phyloP scores from a whole-genome alignment of 805 yeast genomes.

The Candida sithepensis region DNA sequence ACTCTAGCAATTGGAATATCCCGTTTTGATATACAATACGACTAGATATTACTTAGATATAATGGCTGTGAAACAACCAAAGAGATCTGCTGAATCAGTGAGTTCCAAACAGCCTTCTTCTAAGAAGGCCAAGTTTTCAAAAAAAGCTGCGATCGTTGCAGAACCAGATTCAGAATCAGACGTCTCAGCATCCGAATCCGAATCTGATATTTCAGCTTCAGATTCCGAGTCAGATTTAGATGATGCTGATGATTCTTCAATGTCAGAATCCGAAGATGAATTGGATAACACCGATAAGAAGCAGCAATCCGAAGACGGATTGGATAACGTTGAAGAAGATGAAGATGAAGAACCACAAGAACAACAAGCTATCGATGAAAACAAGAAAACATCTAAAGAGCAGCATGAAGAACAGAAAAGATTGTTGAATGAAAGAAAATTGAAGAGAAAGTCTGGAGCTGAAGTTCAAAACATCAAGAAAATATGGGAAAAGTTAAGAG shows the following conservation, averaged over 20 bases:
- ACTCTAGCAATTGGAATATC: background rate
- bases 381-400: constrained; percentile 52
- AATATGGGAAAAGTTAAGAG: constrained; percentile 89
- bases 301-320: constrained; percentile 30
- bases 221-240: constrained; percentile 11
- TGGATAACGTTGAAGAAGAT: constrained; percentile 22
- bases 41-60: too few species aligned
- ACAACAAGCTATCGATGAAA: constrained; percentile 30
- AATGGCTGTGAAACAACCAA: constrained; percentile 19
- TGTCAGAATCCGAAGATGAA: constrained; percentile 24
- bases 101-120: constrained; percentile 2
- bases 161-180: constrained; percentile 10
- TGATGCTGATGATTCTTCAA: constrained; percentile 15
- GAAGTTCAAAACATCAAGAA: constrained; percentile 82
- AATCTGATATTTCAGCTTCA: constrained; percentile 2
- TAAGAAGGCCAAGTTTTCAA: constrained; percentile 23
- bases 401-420: constrained; percentile 82
- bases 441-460: constrained; percentile 81
- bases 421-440: constrained; percentile 74
- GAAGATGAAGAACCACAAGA: constrained; percentile 27
- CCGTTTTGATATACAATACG: too few species aligned
- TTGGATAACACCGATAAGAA: constrained; percentile 30
- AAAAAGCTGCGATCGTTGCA: constrained; percentile 29
- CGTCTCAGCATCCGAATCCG: constrained; percentile 9
- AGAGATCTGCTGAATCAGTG: constrained; percentile 17